A percentile compares a stretch with the other conserved stretches of the same genome.
These are phyloP conservation scores for Juglanconis sp. DNA, from an alignment of 2,329 filamentous ascomycete genomes.

Conservation along the genomic window DNA sequence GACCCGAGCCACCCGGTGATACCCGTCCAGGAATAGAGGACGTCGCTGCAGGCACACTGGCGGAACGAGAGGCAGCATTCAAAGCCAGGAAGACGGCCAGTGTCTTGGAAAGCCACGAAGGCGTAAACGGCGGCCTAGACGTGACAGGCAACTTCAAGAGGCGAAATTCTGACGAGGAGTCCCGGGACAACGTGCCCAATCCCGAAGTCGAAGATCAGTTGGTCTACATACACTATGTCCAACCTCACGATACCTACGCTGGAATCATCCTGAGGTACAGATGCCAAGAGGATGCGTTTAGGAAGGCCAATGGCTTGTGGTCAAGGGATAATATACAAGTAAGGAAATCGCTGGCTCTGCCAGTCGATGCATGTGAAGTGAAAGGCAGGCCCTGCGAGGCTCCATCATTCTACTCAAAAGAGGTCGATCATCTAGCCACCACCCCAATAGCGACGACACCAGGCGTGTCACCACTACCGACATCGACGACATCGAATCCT, in stretches of 20 bases:
- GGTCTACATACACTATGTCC: conserved; percentile 86
- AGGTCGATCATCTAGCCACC: conserved; percentile 49
- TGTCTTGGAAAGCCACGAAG: conserved; percentile 59
- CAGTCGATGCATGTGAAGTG: conserved; percentile 83
- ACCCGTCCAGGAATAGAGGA: conserved; percentile 39
- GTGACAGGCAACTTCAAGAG: conserved; percentile 58
- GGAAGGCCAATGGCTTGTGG: conserved; percentile 91
- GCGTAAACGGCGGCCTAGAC: conserved; percentile 57
- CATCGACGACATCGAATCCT: conserved; percentile 25
- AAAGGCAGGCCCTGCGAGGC: conserved; percentile 69
- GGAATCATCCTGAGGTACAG: conserved; percentile 88
- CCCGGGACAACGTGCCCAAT: conserved; percentile 37
- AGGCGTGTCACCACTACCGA: conserved; percentile 22
- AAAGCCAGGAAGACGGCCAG: conserved; percentile 56
- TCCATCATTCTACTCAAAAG: conserved; percentile 40
- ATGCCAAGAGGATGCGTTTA: conserved; percentile 77
- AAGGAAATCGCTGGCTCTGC: conserved; percentile 75
- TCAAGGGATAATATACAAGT: conserved; percentile 86
- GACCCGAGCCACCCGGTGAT: conserved; percentile 44
- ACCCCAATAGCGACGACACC: conserved; percentile 39
- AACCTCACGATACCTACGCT: conserved; percentile 80
- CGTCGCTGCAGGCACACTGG: conserved; percentile 53
- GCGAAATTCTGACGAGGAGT: conserved; percentile 64
- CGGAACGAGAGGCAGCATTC: conserved; percentile 51
- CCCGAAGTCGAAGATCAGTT: conserved; percentile 70